These are phyloP conservation scores for Fusarium sp. DNA, from an alignment of 2,329 filamentous ascomycete species.

Conservation along the genomic window DNA sequence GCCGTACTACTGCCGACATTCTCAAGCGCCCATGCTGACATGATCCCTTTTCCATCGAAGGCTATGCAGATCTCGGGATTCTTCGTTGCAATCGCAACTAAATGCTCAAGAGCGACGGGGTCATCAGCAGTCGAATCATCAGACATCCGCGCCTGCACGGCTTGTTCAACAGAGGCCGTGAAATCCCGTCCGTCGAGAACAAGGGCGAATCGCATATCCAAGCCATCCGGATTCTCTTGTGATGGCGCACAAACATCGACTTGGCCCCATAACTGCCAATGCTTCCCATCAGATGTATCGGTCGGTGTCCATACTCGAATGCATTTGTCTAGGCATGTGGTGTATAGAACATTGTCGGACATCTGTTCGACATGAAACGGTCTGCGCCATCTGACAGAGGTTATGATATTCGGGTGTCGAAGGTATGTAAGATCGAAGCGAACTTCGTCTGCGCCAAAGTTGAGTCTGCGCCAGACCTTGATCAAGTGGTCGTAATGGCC, in stretches of 20 bases:
- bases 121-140: constrained; percentile 72
- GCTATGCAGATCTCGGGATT: constrained; percentile 90
- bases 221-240: constrained; percentile 55
- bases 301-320: constrained; percentile 87
- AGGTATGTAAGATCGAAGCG: constrained; percentile 93
- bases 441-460: constrained; percentile 85
- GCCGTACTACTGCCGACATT: constrained; percentile 80
- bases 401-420: constrained; percentile 84
- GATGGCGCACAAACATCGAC: constrained; percentile 83
- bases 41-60: constrained; percentile 83
- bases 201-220: constrained; percentile 66
- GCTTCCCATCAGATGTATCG: constrained; percentile 77
- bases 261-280: constrained; percentile 83
- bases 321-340: constrained; percentile 83
- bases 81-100: constrained; percentile 87
- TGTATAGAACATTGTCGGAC: constrained; percentile 90
- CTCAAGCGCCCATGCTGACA: constrained; percentile 94
- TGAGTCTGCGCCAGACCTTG: constrained; percentile 92
- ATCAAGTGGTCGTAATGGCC: constrained; percentile 84
- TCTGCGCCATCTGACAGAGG: constrained; percentile 85
- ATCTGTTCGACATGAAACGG: constrained; percentile 82
- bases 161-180: constrained; percentile 79
- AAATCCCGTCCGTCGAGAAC: constrained; percentile 88
- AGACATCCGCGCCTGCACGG: constrained; percentile 71
- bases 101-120: constrained; percentile 79